Percentiles rank a stretch among this genome's conserved stretches.
These are phyloP conservation scores for Lycium ferocissimum DNA, from an alignment of 257 asterid genomes.

Conservation along the genomic window DNA sequence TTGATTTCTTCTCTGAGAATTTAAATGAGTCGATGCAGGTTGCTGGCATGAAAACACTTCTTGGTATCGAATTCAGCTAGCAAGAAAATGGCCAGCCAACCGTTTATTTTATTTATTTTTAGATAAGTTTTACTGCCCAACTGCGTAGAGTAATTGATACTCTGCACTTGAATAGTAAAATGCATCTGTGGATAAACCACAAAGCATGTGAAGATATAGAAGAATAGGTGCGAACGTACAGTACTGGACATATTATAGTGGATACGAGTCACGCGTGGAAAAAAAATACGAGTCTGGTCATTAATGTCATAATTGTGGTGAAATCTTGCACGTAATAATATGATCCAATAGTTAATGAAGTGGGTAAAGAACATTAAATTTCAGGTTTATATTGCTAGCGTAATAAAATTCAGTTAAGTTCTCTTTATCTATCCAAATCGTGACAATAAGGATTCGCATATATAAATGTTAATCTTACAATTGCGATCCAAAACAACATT, in stretches of 20 bases:
- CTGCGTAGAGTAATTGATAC: background rate
- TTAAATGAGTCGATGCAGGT: background rate
- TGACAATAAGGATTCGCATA: too few relatives aligned
- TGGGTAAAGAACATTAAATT: too few relatives aligned
- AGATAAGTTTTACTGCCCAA: background rate
- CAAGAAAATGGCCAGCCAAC: too few relatives aligned
- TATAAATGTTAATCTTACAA: too few relatives aligned
- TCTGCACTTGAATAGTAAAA: background rate
- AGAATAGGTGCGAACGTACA: background rate
- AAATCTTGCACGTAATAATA: too few relatives aligned
- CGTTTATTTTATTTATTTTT: background rate
- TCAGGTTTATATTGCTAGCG: too few relatives aligned
- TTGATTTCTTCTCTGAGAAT: background rate
- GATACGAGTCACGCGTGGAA: background rate
- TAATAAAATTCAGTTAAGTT: too few relatives aligned
- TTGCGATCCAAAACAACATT: too few relatives aligned
- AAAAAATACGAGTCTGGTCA: too few relatives aligned
- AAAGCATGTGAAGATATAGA: conserved; percentile 5
- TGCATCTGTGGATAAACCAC: background rate
- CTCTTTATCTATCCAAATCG: too few relatives aligned
- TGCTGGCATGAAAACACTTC: background rate
- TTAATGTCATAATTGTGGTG: too few relatives aligned
- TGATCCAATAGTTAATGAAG: too few relatives aligned
- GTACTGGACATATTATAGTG: background rate
- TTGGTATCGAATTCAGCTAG: background rate